Evolutionary conservation across 1,139 yeast species (phyloP), one percentile per base, ranked within the genome.

Genomic region (Sugiyamaella pinicola): DNA sequence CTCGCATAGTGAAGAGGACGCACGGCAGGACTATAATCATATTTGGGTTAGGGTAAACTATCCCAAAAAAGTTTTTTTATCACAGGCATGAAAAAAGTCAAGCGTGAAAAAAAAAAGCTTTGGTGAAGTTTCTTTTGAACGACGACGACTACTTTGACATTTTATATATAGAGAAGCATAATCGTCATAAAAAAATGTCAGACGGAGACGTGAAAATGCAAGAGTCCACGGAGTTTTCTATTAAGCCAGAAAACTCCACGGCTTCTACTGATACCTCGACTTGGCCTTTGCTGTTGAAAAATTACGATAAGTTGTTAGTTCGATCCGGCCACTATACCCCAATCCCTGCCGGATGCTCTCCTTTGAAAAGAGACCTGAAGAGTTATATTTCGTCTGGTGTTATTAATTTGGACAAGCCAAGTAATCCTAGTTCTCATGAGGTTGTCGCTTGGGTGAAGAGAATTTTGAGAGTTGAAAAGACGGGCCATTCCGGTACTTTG

Each of bases 381-480:
- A 81, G 89, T 40, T 93, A 93, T 73, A 79, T 93, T 64, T 84
- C 95, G 48, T 85, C 96, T 12, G 99, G 99, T 78, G 96, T 93
- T 54, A 91, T 93, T 70, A 93, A 93, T 77, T 81, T 93, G 67
- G 99, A 93, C 76, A 93, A 93, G 75, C 99, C 99, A 64, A 87
- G 96, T 34, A 93, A 93, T 74, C 99, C 99, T 63, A 87, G 96
- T 51, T 88, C 96, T 53, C 98, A 91, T 76, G 98, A 93, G 77
- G 99, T 93, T 69, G 99, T 93, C 64, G 99, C 99, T 34, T 93
- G 99, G 99, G 85, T 93, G 68, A 93, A 93, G 78, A 82, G 98
- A 74, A 93, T 93, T 65, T 79, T 93, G 68, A 84, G 98, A 73
- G 86, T 85, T 58, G 98, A 93, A 74, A 93, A 93, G 75, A 93